These are phyloP conservation scores for Arabis alpina DNA, from an alignment of 345 rosid species.

Conservation along the genomic window DNA sequence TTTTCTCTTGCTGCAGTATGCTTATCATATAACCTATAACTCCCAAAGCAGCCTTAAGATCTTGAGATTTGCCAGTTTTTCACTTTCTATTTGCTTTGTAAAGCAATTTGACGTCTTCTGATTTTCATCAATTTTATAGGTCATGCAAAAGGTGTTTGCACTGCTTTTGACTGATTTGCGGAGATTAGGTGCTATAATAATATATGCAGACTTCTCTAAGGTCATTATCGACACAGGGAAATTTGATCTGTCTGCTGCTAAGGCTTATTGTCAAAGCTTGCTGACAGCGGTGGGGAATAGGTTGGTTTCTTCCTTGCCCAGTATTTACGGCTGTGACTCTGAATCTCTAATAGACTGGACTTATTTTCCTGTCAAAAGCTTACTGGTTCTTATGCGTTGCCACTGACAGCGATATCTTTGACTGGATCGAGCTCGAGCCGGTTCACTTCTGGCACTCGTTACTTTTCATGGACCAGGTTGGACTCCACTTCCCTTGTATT, in stretches of 20 bases:
- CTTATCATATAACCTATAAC: slow-evolving; percentile 18
- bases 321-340: slow-evolving; percentile 5
- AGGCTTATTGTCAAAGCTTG: slow-evolving; percentile 88
- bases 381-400: slow-evolving; percentile 33
- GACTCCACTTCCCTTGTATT: slow-evolving; percentile 26
- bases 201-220: slow-evolving; percentile 91
- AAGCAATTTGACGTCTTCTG: slow-evolving; percentile 12
- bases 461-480: slow-evolving; percentile 98
- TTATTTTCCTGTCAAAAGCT: slow-evolving; percentile 11
- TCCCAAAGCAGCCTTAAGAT: slow-evolving; percentile 15
- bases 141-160: slow-evolving; percentile 98
- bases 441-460: slow-evolving; percentile 85
- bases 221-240: slow-evolving; percentile 86
- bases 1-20: slow-evolving; percentile 16
- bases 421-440: slow-evolving; percentile 89
- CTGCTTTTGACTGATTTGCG: slow-evolving; percentile 88
- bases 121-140: slow-evolving; percentile 48
- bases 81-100: not conserved
- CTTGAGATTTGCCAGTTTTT: slow-evolving; percentile 20
- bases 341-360: slow-evolving; percentile 7
- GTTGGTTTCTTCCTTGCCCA: slow-evolving; percentile 50
- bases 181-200: slow-evolving; percentile 87
- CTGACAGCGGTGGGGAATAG: slow-evolving; percentile 73
- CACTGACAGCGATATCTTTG: slow-evolving; percentile 70
- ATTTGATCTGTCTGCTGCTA: slow-evolving; percentile 69